Base-by-base conservation (phyloP, 139 green algal species). In the Astrephomene gubernaculifera region DNA sequence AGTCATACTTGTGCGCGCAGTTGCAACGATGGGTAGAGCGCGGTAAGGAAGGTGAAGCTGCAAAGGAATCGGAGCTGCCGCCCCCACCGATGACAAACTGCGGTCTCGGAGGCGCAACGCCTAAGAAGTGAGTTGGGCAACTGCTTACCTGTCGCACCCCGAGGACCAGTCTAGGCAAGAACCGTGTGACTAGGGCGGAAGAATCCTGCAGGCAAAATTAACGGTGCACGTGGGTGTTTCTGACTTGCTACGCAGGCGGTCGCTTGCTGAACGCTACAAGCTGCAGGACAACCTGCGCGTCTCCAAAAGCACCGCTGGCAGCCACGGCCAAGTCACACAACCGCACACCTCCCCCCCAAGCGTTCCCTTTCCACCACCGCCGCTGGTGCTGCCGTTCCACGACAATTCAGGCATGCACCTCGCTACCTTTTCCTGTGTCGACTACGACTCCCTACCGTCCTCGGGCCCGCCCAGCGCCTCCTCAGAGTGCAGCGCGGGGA, bases 261-360 rank as follows among this genome's bases (percentile, higher is more conserved):
- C 70, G 19, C 14, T 78, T 31, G 25, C 29, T 21, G 8, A 61
- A 8, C 43, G 44, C 1, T 78, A 78, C 44, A 39, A 63, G 29
- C 70, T 78, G 43, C 70, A 57, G 44, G 44, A 78, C n/a, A 78
- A 78, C 70, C 70, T 78, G 27, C 2, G 27, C 1, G 70, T 61
- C 43, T 63, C 27, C 44, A 57, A 43, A 39, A 31, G 8, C 70
- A 31, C 6, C 5, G 6, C 4, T 24, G 29, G 5, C 7, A 7
- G 41, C n/a, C 12, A 7, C 29, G n/a, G 6, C n/a, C 38, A 27
- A 35, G 36, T 63, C n/a, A n/a, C n/a, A n/a, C n/a, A 22, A 6
- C 21, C 63, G 31, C 8, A 6, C 63, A 29, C n/a, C 29, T 9
- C 12, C 6, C 41, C 12, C 63, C 63, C n/a, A 29, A 7, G 8